Evolutionary conservation across 2,329 filamentous ascomycete species (phyloP).

Genomic region (Fusarium cicatricum): DNA sequence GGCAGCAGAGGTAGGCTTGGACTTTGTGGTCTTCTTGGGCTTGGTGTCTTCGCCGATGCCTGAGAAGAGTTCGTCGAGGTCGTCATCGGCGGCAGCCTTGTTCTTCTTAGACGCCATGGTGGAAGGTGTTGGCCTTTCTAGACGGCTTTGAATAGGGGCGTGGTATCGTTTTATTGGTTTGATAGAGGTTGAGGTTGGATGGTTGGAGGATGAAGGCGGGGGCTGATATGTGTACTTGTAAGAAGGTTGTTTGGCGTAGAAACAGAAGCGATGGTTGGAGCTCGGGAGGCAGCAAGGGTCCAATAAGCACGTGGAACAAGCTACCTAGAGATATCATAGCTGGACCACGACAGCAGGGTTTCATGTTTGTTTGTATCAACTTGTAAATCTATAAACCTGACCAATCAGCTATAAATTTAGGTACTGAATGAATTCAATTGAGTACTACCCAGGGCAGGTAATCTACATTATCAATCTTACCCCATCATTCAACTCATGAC

Average conservation of each 20-base stretch:
- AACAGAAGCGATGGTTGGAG: slow-evolving; percentile 28
- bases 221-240: slow-evolving; percentile 22
- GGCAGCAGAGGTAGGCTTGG: slow-evolving; percentile 59
- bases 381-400: not conserved
- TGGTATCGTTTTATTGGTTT: not conserved
- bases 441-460: too few species aligned
- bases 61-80: slow-evolving; percentile 72
- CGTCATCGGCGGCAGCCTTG: slow-evolving; percentile 67
- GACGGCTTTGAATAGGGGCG: not conserved
- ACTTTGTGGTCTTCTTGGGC: slow-evolving; percentile 58
- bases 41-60: slow-evolving; percentile 64
- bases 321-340: too few species aligned
- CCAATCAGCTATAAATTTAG: too few species aligned
- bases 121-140: slow-evolving; percentile 10
- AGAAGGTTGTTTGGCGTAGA: slow-evolving; percentile 35
- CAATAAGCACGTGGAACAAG: not conserved
- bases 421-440: too few species aligned
- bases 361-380: not conserved
- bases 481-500: not conserved
- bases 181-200: slow-evolving; percentile 11
- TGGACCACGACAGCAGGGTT: too few species aligned
- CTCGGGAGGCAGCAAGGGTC: slow-evolving; percentile 35
- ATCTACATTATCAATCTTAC: too few species aligned
- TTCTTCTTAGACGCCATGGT: slow-evolving; percentile 69
- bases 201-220: slow-evolving; percentile 18